phyloP scores from a whole-genome alignment of 768 basidiomycete genomes.

The Tubosaeta sp. region DNA sequence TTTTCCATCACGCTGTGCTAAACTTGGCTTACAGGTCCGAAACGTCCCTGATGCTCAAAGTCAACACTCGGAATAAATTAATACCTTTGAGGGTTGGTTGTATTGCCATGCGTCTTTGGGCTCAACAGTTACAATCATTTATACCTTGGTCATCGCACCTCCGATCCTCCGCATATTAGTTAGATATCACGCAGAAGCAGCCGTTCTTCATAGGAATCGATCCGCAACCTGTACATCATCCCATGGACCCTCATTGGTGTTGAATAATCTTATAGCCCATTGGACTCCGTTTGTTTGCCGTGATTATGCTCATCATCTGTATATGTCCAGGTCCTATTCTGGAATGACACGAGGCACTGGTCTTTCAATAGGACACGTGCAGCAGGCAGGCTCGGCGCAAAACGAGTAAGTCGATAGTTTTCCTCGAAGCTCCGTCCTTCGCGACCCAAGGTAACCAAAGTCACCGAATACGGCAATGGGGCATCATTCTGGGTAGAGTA shows the following conservation, averaged over 20 bases:
- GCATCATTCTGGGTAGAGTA: slow-evolving; percentile 67
- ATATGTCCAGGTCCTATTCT: slow-evolving; percentile 8
- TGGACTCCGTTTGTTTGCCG: slow-evolving; percentile 7
- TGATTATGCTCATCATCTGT: slow-evolving; percentile 1
- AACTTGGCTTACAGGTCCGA: slow-evolving; percentile 42
- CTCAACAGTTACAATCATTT: neutral
- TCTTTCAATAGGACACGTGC: neutral
- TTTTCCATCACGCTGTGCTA: slow-evolving; percentile 2
- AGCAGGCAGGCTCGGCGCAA: neutral
- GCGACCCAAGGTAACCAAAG: slow-evolving; percentile 37
- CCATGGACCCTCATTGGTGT: slow-evolving; percentile 3
- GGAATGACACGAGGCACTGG: slow-evolving; percentile 3
- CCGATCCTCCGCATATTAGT: slow-evolving; percentile 3
- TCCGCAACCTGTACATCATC: slow-evolving; percentile 16
- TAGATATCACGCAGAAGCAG: slow-evolving; percentile 16
- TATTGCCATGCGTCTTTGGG: slow-evolving; percentile 4
- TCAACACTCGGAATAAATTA: slow-evolving; percentile 23
- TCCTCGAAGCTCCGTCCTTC: neutral
- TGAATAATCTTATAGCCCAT: neutral
- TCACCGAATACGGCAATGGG: slow-evolving; percentile 53
- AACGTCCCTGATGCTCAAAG: slow-evolving; percentile 48
- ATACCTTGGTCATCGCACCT: slow-evolving; percentile 1
- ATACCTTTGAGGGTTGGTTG: slow-evolving; percentile 4
- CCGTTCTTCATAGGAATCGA: slow-evolving; percentile 5
- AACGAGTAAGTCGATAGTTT: neutral